Percentiles rank a stretch among this genome's conserved stretches.
phyloP scores from a whole-genome alignment of 805 yeast genomes.

The Cyberlindnera meyerae region DNA sequence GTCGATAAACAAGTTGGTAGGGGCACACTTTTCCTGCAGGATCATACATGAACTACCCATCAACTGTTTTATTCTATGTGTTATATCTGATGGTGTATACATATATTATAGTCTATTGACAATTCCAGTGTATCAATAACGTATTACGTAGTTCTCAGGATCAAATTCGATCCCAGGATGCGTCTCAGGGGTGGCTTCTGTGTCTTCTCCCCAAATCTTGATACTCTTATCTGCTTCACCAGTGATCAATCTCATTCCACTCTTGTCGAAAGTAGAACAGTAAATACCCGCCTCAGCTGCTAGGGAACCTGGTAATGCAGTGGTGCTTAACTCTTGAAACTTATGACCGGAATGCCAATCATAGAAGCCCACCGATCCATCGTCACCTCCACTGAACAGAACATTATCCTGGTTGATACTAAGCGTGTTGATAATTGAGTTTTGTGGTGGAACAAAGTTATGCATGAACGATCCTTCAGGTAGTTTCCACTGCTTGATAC shows the following conservation, averaged over 20 bases:
- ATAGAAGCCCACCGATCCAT: conserved; percentile 71
- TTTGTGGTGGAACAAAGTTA: conserved; percentile 40
- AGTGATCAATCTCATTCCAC: conserved; percentile 77
- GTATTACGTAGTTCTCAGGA: conserved; percentile 17
- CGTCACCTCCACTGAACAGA: conserved; percentile 77
- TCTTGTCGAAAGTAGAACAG: conserved; percentile 68
- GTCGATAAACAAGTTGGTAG: too few relatives aligned
- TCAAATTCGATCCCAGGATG: conserved; percentile 24
- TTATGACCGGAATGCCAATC: conserved; percentile 71
- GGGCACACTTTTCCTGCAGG: too few relatives aligned
- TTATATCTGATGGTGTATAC: too few relatives aligned
- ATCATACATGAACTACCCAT: too few relatives aligned
- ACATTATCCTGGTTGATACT: conserved; percentile 56
- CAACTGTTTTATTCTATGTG: too few relatives aligned
- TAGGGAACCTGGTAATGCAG: conserved; percentile 64
- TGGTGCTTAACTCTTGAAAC: conserved; percentile 49
- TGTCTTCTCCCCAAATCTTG: conserved; percentile 61
- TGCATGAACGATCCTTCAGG: conserved; percentile 75
- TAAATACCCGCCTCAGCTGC: conserved; percentile 65
- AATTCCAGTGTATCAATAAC: conserved; percentile 19
- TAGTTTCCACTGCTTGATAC: conserved; percentile 76
- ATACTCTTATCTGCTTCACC: conserved; percentile 89
- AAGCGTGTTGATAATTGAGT: conserved; percentile 62
- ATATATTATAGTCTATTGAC: too few relatives aligned
- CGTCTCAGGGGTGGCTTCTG: conserved; percentile 27